phyloP scores from a whole-genome alignment of 495 filamentous ascomycete species.

The Neurospora sp. region DNA sequence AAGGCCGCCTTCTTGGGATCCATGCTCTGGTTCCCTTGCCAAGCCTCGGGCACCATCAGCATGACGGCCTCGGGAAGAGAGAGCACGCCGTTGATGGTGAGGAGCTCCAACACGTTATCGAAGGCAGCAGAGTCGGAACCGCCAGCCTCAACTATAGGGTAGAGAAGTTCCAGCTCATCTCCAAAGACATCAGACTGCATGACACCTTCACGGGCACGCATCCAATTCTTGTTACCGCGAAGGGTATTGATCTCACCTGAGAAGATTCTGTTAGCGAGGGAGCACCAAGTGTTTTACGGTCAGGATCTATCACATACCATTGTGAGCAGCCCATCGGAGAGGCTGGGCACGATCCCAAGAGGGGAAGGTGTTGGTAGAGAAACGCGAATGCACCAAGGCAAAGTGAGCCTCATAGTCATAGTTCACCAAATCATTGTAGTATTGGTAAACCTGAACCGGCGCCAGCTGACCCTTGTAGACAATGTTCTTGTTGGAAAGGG shows the following conservation, averaged over 20 bases:
- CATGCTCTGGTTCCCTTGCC: constrained; percentile 90
- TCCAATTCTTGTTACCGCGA: constrained; percentile 99
- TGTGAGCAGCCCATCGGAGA: constrained; percentile 94
- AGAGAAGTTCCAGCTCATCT: constrained; percentile 82
- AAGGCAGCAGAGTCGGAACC: constrained; percentile 98
- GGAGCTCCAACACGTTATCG: constrained; percentile 92
- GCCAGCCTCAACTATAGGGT: constrained; percentile 94
- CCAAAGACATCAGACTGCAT: constrained; percentile 90
- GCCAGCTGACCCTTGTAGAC: constrained; percentile 98
- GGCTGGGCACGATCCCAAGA: constrained; percentile 99
- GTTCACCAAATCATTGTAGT: constrained; percentile 95
- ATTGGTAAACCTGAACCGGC: constrained; percentile 96
- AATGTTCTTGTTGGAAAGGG: constrained; percentile 96
- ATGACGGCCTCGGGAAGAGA: constrained; percentile 97
- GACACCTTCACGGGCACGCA: constrained; percentile 94
- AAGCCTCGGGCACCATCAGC: constrained; percentile 98
- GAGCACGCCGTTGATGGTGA: constrained; percentile 94
- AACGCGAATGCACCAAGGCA: constrained; percentile 93
- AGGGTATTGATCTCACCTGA: constrained; percentile 91
- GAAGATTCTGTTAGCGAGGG: constrained; percentile 25
- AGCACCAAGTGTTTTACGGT: constrained; percentile 2
- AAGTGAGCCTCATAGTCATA: constrained; percentile 98
- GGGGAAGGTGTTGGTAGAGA: constrained; percentile 98
- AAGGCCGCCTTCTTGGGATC: constrained; percentile 95
- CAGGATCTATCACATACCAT: constrained; percentile 48